These are phyloP conservation scores for Blastocystis sp. DNA, from an alignment of 352 stramenopile species.

Conservation along the genomic window DNA sequence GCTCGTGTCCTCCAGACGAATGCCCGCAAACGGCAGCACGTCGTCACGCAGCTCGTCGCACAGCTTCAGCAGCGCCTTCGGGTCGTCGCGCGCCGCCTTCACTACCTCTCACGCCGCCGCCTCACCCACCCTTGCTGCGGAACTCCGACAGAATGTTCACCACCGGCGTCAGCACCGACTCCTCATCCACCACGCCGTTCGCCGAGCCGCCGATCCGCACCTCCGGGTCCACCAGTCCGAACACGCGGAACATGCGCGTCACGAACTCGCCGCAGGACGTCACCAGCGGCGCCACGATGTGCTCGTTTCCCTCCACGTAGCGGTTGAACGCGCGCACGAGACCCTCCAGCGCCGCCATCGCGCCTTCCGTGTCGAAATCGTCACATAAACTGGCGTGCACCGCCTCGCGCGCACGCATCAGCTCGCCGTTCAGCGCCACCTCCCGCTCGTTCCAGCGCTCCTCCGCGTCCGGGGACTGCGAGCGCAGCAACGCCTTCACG, in stretches of 20 bases:
- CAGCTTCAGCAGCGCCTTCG: slow-evolving; percentile 66
- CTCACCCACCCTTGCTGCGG: slow-evolving; percentile 64
- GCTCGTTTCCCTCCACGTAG: neutral
- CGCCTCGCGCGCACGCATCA: slow-evolving; percentile 71
- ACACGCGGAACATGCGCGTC: slow-evolving; percentile 72
- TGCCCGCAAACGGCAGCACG: slow-evolving; percentile 71
- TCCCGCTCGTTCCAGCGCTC: slow-evolving; percentile 71
- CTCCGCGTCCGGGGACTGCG: neutral
- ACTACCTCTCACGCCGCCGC: neutral
- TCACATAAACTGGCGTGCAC: slow-evolving; percentile 71
- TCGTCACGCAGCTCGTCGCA: slow-evolving; percentile 76
- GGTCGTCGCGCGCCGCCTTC: neutral
- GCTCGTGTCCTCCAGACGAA: slow-evolving; percentile 72
- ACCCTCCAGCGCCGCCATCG: slow-evolving; percentile 69
- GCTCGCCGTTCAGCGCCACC: slow-evolving; percentile 66
- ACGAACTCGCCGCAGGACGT: slow-evolving; percentile 74
- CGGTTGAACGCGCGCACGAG: slow-evolving; percentile 72
- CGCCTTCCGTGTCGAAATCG: slow-evolving; percentile 77
- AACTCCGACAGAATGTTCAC: slow-evolving; percentile 79
- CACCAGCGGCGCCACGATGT: slow-evolving; percentile 69
- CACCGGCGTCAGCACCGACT: slow-evolving; percentile 71
- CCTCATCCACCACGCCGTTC: slow-evolving; percentile 63
- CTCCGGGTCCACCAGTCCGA: slow-evolving; percentile 69
- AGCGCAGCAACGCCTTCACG: slow-evolving; percentile 70
- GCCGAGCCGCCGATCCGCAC: slow-evolving; percentile 70